Evolutionary conservation across 192 early-diverging fungal genomes (phyloP).

Genomic region (Coemansia sp.): DNA sequence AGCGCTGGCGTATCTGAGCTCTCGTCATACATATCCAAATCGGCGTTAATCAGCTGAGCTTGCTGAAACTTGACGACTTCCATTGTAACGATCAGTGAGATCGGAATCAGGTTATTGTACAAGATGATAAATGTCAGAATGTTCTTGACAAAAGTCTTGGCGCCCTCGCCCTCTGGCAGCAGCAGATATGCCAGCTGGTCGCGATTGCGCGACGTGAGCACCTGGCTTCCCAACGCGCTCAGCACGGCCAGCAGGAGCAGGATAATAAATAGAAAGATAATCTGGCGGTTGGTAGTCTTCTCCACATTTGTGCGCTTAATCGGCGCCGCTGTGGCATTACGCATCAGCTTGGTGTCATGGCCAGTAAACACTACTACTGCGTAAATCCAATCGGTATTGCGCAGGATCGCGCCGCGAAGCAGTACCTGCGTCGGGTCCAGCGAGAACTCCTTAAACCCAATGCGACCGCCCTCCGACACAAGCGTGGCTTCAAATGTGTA

Average conservation of each 20-base stretch:
- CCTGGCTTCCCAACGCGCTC: constrained; percentile 80
- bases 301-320: constrained; percentile 92
- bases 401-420: constrained; percentile 86
- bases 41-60: constrained; percentile 83
- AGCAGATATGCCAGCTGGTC: constrained; percentile 54
- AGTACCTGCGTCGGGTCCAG: constrained; percentile 92
- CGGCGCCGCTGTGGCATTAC: constrained; percentile 88
- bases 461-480: constrained; percentile 44
- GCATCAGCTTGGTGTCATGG: constrained; percentile 97
- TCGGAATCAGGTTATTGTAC: constrained; percentile 98
- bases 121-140: constrained; percentile 97
- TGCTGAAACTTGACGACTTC: constrained; percentile 95
- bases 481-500: constrained; percentile 88
- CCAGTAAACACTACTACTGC: constrained; percentile 94
- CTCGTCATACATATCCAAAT: constrained; percentile 97
- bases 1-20: constrained; percentile 88
- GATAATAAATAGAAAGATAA: constrained; percentile 88
- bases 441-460: constrained; percentile 66
- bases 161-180: constrained; percentile 31
- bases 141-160: constrained; percentile 75
- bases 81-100: constrained; percentile 98
- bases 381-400: constrained; percentile 95
- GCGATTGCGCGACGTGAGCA: constrained; percentile 55
- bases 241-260: constrained; percentile 80
- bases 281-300: constrained; percentile 88